Evolutionary conservation across 345 rosid species (phyloP).

Genomic region (Conringia planisiliqua): DNA sequence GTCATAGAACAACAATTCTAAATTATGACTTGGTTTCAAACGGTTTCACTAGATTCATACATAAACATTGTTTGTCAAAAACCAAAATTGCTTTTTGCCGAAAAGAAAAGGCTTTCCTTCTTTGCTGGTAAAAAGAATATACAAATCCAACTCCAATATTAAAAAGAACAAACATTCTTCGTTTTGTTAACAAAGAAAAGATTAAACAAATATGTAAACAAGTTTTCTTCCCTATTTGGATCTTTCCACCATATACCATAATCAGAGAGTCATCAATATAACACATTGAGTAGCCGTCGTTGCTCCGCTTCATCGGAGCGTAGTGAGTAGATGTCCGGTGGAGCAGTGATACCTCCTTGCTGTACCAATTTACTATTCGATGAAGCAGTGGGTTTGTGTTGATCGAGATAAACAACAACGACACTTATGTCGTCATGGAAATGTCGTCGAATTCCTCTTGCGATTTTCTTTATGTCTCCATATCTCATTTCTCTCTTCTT

Average conservation of each 20-base stretch:
- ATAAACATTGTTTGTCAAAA: constrained; percentile 8
- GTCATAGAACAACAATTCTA: background rate
- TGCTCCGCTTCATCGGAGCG: constrained; percentile 47
- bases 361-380: constrained; percentile 25
- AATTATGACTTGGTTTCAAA: background rate
- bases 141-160: constrained; percentile 21
- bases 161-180: background rate
- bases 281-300: constrained; percentile 19
- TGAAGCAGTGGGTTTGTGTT: constrained; percentile 32
- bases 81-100: constrained; percentile 11
- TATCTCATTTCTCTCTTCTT: constrained; percentile 72
- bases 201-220: constrained; percentile 35
- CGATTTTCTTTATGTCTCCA: constrained; percentile 51
- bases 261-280: constrained; percentile 26
- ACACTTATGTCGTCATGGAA: constrained; percentile 79
- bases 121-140: constrained; percentile 29
- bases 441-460: constrained; percentile 64
- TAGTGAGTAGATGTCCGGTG: constrained; percentile 68
- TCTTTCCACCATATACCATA: constrained; percentile 3
- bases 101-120: background rate
- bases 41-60: background rate
- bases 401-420: constrained; percentile 71
- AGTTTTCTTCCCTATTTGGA: constrained; percentile 13
- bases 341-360: constrained; percentile 56
- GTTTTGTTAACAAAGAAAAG: background rate